A percentile compares a stretch with the other conserved stretches of the same genome.
These are phyloP conservation scores for Mucor indicus DNA, from an alignment of 371 early-diverging fungal species.

Conservation along the genomic window DNA sequence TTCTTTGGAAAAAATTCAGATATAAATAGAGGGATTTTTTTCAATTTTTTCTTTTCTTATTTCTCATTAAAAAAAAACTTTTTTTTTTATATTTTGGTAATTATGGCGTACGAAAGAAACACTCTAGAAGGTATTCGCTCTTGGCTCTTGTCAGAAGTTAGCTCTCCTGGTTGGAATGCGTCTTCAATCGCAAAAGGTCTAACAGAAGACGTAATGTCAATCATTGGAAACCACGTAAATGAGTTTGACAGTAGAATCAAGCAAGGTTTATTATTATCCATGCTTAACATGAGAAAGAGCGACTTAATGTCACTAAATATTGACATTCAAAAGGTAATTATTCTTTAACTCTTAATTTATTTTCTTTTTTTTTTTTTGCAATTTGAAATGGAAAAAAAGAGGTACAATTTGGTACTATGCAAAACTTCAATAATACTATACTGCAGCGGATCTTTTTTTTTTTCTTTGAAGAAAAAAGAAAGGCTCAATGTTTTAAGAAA, in stretches of 20 bases:
- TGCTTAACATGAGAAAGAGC: conserved; percentile 14
- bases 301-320: conserved; percentile 12
- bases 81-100: neutral
- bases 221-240: conserved; percentile 13
- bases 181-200: conserved; percentile 28
- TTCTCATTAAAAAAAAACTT: conserved; percentile 6
- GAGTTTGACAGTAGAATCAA: conserved; percentile 19
- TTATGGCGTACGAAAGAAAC: conserved; percentile 24
- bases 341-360: neutral
- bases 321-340: conserved; percentile 23
- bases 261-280: conserved; percentile 18
- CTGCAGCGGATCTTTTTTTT: too few species aligned
- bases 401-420: too few species aligned
- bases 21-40: conserved; percentile 13
- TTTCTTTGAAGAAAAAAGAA: too few species aligned
- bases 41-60: conserved; percentile 6
- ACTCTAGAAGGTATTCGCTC: conserved; percentile 24
- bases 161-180: conserved; percentile 27
- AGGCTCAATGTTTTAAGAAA: too few species aligned
- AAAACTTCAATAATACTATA: too few species aligned
- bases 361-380: neutral
- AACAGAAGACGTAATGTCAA: conserved; percentile 26
- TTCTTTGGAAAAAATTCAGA: neutral
- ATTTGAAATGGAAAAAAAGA: too few species aligned
- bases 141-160: conserved; percentile 26